Evolutionary conservation across 2,329 filamentous ascomycete genomes (phyloP).

Genomic region (Pezicula rhizophila): DNA sequence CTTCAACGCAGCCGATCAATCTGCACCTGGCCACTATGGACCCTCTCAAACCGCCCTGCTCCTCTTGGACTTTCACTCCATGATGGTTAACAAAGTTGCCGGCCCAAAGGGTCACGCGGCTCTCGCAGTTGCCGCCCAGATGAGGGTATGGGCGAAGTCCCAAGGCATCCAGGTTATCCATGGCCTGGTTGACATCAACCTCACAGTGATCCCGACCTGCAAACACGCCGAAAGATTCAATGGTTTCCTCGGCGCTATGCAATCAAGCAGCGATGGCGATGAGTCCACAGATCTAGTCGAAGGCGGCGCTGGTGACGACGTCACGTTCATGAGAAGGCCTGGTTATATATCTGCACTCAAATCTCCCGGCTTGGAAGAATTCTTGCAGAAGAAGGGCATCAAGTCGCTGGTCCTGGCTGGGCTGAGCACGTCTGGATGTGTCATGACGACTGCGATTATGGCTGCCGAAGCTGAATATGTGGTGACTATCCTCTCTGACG

Average conservation of each 20-base stretch:
- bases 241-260: constrained; percentile 8
- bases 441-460: constrained; percentile 21
- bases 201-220: constrained; percentile 17
- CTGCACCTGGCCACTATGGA: constrained; percentile 16
- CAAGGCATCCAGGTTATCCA: constrained; percentile 25
- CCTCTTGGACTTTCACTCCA: constrained; percentile 27
- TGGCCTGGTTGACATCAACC: constrained; percentile 18
- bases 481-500: constrained; percentile 23
- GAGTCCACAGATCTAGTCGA: constrained; percentile 15
- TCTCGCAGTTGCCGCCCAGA: constrained; percentile 14
- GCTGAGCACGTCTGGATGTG: constrained; percentile 17
- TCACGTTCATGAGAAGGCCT: constrained; percentile 16
- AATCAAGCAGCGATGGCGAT: constrained; percentile 5
- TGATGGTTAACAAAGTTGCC: constrained; percentile 12
- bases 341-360: constrained; percentile 24
- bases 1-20: background rate
- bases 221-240: constrained; percentile 15
- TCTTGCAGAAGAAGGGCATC: constrained; percentile 16
- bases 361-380: constrained; percentile 20
- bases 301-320: constrained; percentile 8
- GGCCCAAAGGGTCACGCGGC: constrained; percentile 12
- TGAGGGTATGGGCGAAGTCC: constrained; percentile 23
- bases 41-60: constrained; percentile 24
- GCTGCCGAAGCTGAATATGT: constrained; percentile 23
- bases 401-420: constrained; percentile 18